Base-by-base conservation (phyloP, 352 stramenopile species). In the Phytophthora europaea region DNA sequence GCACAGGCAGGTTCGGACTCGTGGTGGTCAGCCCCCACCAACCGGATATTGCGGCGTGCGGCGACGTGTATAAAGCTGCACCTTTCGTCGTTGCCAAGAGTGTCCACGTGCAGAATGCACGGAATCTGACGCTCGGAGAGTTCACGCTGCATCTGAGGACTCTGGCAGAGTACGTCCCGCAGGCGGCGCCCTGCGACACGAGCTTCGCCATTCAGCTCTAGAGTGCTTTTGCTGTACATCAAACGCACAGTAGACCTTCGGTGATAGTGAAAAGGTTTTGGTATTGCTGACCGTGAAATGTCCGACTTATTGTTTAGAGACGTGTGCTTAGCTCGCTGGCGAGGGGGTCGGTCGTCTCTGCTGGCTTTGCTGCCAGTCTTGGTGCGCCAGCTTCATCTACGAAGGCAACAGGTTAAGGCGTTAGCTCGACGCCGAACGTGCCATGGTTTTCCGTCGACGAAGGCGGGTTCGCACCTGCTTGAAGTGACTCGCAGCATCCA, bases 31-130 rank as follows among this genome's bases (percentile, higher is more conserved):
- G 80, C 63, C 85, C 85, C 28, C 82, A 92, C 61, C 79, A 87
- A 53, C 74, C 82, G 2, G 85, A 92, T 56, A 76, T 83, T 10
- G 76, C 81, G 20, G 83, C 85, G 18, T 88, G 83, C 68, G 70
- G 72, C 20, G 86, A 90, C 51, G 72, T 73, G 22, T 76, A 84
- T 50, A 85, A 91, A 60, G 73, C 80, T 4, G 85, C 85, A n/a
- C 85, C 85, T 8, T 92, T 81, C 61, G 67, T 83, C 6, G 65
- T 92, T 18, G 65, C 83, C 53, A 92, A 92, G 80, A 90, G 82
- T 73, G 72, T 92, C 6, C 78, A 79, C 20, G 69, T 90, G 45
- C 81, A 81, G 12, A 89, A 89, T 51, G 82, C 78, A 28, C 67
- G 76, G 15, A 80, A 84, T 61, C 48, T 90, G 1, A 65, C 74